Conservation (phyloP, 2,329 filamentous ascomycete genomes). For the Mollisiaceae sp. region DNA sequence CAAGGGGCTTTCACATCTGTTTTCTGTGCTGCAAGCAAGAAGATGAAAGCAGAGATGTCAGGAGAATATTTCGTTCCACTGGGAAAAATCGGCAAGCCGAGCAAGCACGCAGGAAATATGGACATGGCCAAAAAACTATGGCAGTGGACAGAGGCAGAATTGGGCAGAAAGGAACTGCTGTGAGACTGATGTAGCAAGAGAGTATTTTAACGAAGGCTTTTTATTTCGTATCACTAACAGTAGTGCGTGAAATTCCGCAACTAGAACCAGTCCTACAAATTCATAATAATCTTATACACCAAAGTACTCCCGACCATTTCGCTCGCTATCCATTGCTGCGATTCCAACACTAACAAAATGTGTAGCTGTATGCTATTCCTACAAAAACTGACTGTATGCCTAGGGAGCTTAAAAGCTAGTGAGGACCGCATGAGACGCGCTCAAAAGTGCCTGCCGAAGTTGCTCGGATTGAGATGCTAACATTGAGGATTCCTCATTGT, state of each 20-base stretch:
- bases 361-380: neutral
- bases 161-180: conserved; percentile 43
- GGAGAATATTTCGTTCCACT: conserved; percentile 43
- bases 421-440: conserved; percentile 7
- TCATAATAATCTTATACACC: neutral
- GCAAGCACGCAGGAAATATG: conserved; percentile 44
- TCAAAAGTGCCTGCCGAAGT: conserved; percentile 23
- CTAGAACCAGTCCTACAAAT: neutral
- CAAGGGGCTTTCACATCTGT: conserved; percentile 32
- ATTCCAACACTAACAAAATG: neutral
- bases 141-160: conserved; percentile 43
- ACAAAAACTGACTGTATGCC: neutral
- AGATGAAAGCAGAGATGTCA: conserved; percentile 43
- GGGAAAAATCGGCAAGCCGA: conserved; percentile 40
- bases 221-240: neutral
- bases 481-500: neutral
- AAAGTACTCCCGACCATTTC: neutral
- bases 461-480: conserved; percentile 7
- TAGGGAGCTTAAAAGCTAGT: conserved; percentile 20
- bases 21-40: conserved; percentile 45
- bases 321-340: neutral
- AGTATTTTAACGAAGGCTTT: neutral
- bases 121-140: conserved; percentile 45
- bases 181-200: neutral
- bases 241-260: neutral